These are phyloP conservation scores for Nidula microcarpa DNA, from an alignment of 768 basidiomycete genomes.

Conservation along the genomic window DNA sequence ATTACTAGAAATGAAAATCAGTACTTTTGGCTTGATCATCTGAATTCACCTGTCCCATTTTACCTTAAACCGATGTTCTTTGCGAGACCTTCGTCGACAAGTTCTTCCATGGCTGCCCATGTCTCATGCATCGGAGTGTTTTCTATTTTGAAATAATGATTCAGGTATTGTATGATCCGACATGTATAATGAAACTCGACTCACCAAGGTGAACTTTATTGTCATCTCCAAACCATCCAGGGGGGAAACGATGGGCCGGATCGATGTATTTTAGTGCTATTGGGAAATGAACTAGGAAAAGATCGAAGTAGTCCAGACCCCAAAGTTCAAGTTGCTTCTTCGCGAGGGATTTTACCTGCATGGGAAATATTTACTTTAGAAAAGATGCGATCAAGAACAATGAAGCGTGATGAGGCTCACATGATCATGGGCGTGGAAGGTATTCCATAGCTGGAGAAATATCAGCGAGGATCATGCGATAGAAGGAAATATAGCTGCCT, in stretches of 20 bases:
- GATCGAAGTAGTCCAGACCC: slow-evolving; percentile 83
- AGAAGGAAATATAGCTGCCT: slow-evolving; percentile 34
- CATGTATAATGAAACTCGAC: slow-evolving; percentile 6
- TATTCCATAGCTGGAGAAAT: slow-evolving; percentile 72
- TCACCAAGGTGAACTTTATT: slow-evolving; percentile 63
- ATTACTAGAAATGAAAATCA: slow-evolving; percentile 46
- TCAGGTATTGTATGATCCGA: no score
- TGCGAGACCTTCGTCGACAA: slow-evolving; percentile 65
- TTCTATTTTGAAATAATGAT: slow-evolving; percentile 25
- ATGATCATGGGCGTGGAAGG: slow-evolving; percentile 77
- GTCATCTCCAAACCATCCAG: slow-evolving; percentile 79
- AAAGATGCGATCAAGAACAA: no score
- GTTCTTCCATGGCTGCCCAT: slow-evolving; percentile 78
- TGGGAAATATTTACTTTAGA: not conserved
- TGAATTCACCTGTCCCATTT: slow-evolving; percentile 3
- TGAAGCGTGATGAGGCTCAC: slow-evolving; percentile 35
- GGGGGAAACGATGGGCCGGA: slow-evolving; percentile 70
- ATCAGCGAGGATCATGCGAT: not conserved
- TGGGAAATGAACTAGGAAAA: slow-evolving; percentile 86
- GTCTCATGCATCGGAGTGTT: slow-evolving; percentile 78
- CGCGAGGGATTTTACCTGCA: slow-evolving; percentile 50
- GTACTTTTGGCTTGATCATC: not conserved
- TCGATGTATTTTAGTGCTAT: slow-evolving; percentile 80
- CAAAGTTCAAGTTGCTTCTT: slow-evolving; percentile 72
- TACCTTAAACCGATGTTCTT: slow-evolving; percentile 82